Conservation (phyloP, 1,284 basidiomycete species). For the Apiotrichum gamsii region DNA sequence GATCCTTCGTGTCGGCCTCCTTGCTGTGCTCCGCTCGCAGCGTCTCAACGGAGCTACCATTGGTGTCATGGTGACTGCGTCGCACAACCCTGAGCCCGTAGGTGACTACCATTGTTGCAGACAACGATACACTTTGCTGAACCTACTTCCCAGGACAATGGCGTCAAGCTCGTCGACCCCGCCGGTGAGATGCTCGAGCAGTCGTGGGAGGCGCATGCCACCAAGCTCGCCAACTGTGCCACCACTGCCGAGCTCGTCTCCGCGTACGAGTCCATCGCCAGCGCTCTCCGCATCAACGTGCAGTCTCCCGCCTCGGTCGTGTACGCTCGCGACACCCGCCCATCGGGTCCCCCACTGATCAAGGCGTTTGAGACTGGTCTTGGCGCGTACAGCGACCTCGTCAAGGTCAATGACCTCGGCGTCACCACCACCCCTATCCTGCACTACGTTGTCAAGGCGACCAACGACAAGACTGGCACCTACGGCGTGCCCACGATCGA, state of each 20-base stretch:
- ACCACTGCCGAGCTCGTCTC: conserved; percentile 66
- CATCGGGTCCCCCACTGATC: conserved; percentile 77
- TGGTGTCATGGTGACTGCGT: conserved; percentile 98
- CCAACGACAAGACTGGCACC: conserved; percentile 61
- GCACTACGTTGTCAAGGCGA: conserved; percentile 87
- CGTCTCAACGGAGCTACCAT: conserved; percentile 82
- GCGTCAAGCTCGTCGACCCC: conserved; percentile 96
- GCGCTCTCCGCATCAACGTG: conserved; percentile 68
- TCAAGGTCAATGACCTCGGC: conserved; percentile 52
- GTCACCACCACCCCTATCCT: conserved; percentile 91
- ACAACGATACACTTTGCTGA: too few species aligned
- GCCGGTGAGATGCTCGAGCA: conserved; percentile 98
- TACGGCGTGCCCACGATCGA: conserved; percentile 79
- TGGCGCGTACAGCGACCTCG: conserved; percentile 52
- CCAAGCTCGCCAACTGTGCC: conserved; percentile 77
- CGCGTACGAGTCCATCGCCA: conserved; percentile 61
- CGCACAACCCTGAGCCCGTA: conserved; percentile 93
- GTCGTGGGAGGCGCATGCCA: conserved; percentile 88
- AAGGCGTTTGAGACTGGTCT: conserved; percentile 78
- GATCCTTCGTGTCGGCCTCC: conserved; percentile 83
- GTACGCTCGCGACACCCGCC: conserved; percentile 88
- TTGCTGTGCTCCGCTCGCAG: conserved; percentile 87
- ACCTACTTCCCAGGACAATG: conserved; percentile 98
- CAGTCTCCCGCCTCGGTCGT: conserved; percentile 72
- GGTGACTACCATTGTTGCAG: too few species aligned